Evolutionary conservation across 495 filamentous ascomycete species (phyloP).

Genomic region (Penicillium chermesinum): DNA sequence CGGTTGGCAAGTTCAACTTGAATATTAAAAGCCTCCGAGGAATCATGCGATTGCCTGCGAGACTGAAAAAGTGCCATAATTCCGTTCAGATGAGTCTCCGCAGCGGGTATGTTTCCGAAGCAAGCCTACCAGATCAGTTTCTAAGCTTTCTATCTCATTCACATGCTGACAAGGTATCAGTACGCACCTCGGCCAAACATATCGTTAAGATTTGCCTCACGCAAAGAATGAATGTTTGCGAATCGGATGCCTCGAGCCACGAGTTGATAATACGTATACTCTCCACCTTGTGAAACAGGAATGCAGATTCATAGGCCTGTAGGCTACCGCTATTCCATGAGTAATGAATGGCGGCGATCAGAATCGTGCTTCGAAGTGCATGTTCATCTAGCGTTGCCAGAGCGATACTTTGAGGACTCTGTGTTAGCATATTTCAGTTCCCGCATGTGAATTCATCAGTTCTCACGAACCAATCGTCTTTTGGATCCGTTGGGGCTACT

Average conservation of each 20-base stretch:
- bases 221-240: background rate
- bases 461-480: too few relatives aligned
- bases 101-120: background rate
- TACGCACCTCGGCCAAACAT: background rate
- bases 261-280: background rate
- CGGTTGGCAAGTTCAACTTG: background rate
- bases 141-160: background rate
- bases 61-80: background rate
- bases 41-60: background rate
- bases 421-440: background rate
- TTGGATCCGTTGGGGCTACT: background rate
- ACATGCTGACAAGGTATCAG: background rate
- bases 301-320: background rate
- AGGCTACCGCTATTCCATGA: background rate
- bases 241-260: background rate
- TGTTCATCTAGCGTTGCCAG: background rate
- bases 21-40: background rate
- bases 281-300: conserved; percentile 1
- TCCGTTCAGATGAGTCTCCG: background rate
- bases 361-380: background rate
- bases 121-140: background rate
- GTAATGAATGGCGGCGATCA: background rate
- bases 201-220: background rate
- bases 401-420: background rate
- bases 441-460: too few relatives aligned